phyloP scores from a whole-genome alignment of 2,329 filamentous ascomycete genomes.

The Neospermospora avenae region DNA sequence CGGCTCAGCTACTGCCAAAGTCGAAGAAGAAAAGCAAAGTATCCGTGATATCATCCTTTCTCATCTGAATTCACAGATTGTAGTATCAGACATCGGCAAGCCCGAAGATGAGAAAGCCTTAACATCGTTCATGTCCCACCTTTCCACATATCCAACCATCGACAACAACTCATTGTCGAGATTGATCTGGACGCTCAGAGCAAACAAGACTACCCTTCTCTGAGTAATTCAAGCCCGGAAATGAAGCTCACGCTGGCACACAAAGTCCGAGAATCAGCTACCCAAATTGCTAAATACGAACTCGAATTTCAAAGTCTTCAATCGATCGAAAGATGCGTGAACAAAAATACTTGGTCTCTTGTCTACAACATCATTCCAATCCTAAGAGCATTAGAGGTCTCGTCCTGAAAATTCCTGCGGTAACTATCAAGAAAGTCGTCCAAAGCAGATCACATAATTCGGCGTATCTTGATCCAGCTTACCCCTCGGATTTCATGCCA shows the following conservation, averaged over 20 bases:
- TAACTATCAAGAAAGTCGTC: not conserved
- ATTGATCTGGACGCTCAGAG: constrained; percentile 1
- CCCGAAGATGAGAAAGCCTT: constrained; percentile 5
- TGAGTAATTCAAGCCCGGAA: not conserved
- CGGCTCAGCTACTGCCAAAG: not conserved
- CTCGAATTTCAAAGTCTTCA: not conserved
- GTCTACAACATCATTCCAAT: not conserved
- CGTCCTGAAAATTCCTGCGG: not conserved
- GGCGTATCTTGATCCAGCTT: not conserved
- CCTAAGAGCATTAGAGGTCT: not conserved
- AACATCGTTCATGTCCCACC: constrained; percentile 2
- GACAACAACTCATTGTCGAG: constrained; percentile 6
- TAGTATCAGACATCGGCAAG: not conserved
- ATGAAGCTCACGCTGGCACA: not conserved
- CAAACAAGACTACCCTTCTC: not conserved
- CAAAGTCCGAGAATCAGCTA: not conserved
- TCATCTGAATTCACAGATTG: not conserved
- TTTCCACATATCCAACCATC: constrained; percentile 4
- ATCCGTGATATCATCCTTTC: constrained; percentile 9
- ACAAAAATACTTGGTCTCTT: not conserved
- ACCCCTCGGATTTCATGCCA: not conserved
- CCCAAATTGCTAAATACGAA: not conserved
- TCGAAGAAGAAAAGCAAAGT: constrained; percentile 4
- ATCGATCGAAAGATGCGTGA: not conserved
- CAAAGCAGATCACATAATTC: constrained; percentile 3